phyloP scores from a whole-genome alignment of 148 eudicot species.

The Nyssa sinensis region DNA sequence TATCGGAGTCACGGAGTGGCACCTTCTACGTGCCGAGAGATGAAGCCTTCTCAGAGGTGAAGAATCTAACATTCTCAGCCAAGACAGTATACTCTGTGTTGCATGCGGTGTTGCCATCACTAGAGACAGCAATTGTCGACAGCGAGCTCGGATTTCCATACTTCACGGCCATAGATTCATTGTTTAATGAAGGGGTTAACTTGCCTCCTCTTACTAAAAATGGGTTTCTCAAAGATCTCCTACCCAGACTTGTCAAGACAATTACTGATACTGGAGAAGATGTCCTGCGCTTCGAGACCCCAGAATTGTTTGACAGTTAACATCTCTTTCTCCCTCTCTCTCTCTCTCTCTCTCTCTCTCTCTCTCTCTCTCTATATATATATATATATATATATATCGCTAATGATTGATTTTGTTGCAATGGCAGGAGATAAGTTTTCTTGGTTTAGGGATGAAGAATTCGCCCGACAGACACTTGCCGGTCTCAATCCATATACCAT shows the following conservation, averaged over 20 bases:
- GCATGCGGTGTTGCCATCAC: conserved; percentile 58
- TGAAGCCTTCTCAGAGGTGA: conserved; percentile 65
- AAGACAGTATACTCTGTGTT: conserved; percentile 51
- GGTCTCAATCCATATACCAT: conserved; percentile 71
- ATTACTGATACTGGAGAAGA: conserved; percentile 16
- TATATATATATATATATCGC: too few relatives aligned
- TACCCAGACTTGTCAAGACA: conserved; percentile 57
- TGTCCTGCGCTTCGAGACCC: conserved; percentile 49
- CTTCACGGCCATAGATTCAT: conserved; percentile 54
- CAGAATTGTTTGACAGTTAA: conserved; percentile 51
- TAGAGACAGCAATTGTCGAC: conserved; percentile 33
- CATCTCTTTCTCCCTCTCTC: background rate
- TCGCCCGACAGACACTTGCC: conserved; percentile 75
- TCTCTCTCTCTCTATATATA: too few relatives aligned
- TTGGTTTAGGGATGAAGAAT: conserved; percentile 81
- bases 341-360: too few relatives aligned
- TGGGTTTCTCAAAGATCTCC: conserved; percentile 16
- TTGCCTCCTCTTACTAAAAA: conserved; percentile 23
- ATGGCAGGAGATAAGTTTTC: conserved; percentile 49
- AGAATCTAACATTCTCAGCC: conserved; percentile 45
- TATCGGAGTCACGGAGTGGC: conserved; percentile 41
- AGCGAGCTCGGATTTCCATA: conserved; percentile 44
- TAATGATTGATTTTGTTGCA: too few relatives aligned
- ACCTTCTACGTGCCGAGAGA: conserved; percentile 69
- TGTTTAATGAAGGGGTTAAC: conserved; percentile 53